Evolutionary conservation across 805 yeast species (phyloP).

Genomic region (Metschnikowia santaceciliae): DNA sequence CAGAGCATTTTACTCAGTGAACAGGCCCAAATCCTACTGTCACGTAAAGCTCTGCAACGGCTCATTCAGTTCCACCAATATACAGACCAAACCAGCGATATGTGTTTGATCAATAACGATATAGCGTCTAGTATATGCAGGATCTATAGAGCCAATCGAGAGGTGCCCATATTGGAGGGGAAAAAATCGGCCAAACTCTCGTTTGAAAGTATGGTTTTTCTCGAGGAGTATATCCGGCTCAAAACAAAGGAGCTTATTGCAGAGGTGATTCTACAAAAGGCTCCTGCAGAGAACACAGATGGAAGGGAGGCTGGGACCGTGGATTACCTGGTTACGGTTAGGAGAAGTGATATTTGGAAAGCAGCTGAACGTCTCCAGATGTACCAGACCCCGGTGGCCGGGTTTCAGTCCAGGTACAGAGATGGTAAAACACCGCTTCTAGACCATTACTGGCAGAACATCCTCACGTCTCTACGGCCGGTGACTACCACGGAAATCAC

Average conservation of each 20-base stretch:
- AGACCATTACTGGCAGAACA: slow-evolving; percentile 9
- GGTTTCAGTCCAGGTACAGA: slow-evolving; percentile 7
- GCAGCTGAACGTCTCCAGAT: slow-evolving; percentile 11
- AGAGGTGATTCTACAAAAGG: slow-evolving; percentile 14
- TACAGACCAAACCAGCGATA: too few species aligned
- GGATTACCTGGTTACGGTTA: neutral
- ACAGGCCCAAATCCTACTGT: slow-evolving; percentile 15
- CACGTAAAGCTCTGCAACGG: slow-evolving; percentile 1
- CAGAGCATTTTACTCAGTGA: slow-evolving; percentile 25
- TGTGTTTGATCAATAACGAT: slow-evolving; percentile 3
- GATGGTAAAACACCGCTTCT: slow-evolving; percentile 13
- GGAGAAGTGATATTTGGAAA: slow-evolving; percentile 11
- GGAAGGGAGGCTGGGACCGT: neutral
- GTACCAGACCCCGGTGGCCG: slow-evolving; percentile 14
- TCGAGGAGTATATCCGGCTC: slow-evolving; percentile 19
- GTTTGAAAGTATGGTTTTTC: slow-evolving; percentile 14
- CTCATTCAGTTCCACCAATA: neutral
- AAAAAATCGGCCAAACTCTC: slow-evolving; percentile 6
- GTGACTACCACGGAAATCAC: neutral
- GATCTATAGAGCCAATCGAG: slow-evolving; percentile 9
- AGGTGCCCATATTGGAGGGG: slow-evolving; percentile 3
- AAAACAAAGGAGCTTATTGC: slow-evolving; percentile 16
- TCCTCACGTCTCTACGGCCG: neutral
- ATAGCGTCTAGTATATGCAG: slow-evolving; percentile 1
- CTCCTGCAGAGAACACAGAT: neutral